Conservation (phyloP, 495 filamentous ascomycete species). For the Xylaria castorea region DNA sequence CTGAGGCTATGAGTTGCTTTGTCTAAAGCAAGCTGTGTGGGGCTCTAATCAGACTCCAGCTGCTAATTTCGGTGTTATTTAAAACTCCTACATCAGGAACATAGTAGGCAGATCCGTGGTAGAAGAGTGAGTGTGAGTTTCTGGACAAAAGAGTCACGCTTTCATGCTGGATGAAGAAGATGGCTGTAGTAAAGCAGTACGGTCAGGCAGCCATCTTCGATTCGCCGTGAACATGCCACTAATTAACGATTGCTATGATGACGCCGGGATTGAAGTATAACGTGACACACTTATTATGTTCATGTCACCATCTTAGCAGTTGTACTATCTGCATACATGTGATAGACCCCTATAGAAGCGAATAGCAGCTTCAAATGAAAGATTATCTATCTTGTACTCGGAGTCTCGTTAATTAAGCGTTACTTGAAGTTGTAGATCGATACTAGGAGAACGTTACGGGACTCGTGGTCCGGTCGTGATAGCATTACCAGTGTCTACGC, state of each 20-base stretch:
- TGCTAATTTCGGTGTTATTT: neutral
- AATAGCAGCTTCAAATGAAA: neutral
- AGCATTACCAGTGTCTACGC: no score
- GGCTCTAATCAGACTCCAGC: neutral
- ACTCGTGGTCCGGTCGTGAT: no score
- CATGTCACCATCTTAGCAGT: neutral
- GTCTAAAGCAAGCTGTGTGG: neutral
- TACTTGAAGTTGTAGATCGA: no score
- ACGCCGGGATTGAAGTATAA: neutral
- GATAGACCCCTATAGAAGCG: neutral
- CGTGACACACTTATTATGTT: neutral
- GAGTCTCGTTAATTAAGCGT: neutral
- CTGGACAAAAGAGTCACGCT: no score
- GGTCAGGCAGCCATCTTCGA: neutral
- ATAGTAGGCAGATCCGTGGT: neutral
- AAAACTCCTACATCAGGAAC: neutral
- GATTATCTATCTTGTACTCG: neutral
- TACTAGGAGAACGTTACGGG: no score
- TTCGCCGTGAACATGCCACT: no score
- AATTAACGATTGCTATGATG: neutral
- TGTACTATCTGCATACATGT: neutral
- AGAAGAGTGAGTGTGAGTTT: neutral
- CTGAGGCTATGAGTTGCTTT: neutral
- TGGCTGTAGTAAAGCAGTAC: neutral
- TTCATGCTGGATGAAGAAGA: neutral